Evolutionary conservation across 2,329 filamentous ascomycete genomes (phyloP), one percentile per base, ranked within the genome.

Genomic region (Colletotrichum echinochloae): DNA sequence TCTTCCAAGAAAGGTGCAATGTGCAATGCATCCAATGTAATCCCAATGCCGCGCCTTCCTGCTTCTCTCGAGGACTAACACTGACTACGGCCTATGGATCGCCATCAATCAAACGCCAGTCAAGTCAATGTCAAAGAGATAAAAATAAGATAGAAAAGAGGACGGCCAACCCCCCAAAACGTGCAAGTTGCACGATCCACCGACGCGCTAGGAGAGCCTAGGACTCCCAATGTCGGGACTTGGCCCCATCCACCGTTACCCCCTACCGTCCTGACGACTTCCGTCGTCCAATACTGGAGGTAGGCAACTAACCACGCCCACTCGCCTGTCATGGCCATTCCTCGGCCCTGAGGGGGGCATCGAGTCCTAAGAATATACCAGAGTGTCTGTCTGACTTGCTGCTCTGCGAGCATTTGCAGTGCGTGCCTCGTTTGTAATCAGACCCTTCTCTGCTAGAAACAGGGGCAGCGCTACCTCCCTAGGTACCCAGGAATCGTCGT

Each of bases 131-230:
- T 68, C 46, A 68, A 46, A 67, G n/a, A 46, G 11, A 11, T n/a
- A 8, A 16, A 18, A 39, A 18, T 16, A 18, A 39, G 1, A 18
- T 12, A 39, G 2, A 20, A 56, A n/a, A 30, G 55, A 33, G 37
- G 44, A 66, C 30, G 57, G 52, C 66, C 44, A 52, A 63, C 48
- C 68, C 30, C 59, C 57, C 54, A 59, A 57, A 59, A 39, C n/a
- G 67, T 62, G 63, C 64, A 63, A 70, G 64, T 57, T 55, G 33
- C 51, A 37, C 57, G 56, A 62, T 62, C 63, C 63, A 67, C 67
- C 23, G 44, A 37, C 51, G 33, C 67, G 63, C 67, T 66, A 67
- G n/a, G n/a, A n/a, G n/a, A n/a, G n/a, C n/a, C n/a, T n/a, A n/a
- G 60, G 33, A 37, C 65, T 41, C 33, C 30, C 23, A 28, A 44